A percentile compares a stretch with the other conserved stretches of the same genome.
Conservation (phyloP, 257 asterid genomes). For the Petrea volubilis region DNA sequence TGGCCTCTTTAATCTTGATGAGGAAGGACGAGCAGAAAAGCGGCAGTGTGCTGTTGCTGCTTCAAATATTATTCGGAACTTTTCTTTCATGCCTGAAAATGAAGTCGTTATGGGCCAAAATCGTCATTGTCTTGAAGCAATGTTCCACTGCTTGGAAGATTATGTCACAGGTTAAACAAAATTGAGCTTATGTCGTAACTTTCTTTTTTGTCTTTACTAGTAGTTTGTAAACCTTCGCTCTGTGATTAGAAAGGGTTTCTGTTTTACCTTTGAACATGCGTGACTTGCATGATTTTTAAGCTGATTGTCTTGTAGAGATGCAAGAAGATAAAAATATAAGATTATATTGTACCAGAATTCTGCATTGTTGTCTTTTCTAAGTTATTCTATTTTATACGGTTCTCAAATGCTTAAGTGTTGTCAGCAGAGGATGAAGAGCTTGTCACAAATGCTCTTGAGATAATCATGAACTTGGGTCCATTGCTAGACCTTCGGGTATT, state of each 20-base stretch:
- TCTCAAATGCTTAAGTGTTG: conserved; percentile 25
- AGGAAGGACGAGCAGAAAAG: conserved; percentile 69
- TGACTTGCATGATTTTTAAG: too few relatives aligned
- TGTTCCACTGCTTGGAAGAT: conserved; percentile 67
- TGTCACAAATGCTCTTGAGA: conserved; percentile 88
- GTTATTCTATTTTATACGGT: conserved; percentile 7
- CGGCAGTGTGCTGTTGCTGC: conserved; percentile 70
- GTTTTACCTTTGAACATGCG: not conserved
- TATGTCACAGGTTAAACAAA: conserved; percentile 47
- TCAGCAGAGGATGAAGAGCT: conserved; percentile 99
- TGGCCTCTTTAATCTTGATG: conserved; percentile 67
- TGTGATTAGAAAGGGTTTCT: not conserved
- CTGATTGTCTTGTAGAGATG: not conserved
- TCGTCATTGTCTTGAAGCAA: conserved; percentile 69
- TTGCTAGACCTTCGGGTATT: conserved; percentile 88
- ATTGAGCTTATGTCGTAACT: not conserved
- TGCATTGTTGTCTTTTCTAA: not conserved
- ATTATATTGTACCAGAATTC: not conserved
- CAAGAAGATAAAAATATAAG: not conserved
- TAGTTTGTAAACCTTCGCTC: not conserved
- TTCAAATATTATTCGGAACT: conserved; percentile 71
- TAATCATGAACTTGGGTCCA: conserved; percentile 86
- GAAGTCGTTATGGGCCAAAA: conserved; percentile 71
- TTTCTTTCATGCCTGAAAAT: conserved; percentile 78
- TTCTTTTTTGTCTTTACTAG: not conserved